Base-by-base conservation (phyloP, 345 rosid species). In the Acer negundo region DNA sequence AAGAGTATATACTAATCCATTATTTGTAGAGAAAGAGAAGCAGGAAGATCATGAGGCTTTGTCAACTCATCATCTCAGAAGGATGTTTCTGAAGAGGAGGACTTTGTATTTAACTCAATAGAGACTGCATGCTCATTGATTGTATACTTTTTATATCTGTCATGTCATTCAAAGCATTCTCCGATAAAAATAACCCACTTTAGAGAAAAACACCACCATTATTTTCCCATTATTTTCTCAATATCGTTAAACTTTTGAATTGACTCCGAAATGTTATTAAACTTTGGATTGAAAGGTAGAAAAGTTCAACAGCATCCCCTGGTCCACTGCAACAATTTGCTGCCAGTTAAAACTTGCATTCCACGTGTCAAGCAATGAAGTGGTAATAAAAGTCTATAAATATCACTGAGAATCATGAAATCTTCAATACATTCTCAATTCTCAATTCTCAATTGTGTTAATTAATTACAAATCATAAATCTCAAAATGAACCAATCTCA, bases 61-160 rank as follows among this genome's bases (percentile, higher is more conserved):
- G 74, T 71, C 72, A 51, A 75, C 74, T 38, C 47, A 72, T 38
- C 47, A 72, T 46, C 72, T 86, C 28, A 84, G 75, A 70, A 75
- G 80, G 56, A 11, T 10, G 20, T 76, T 77, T 81, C 65, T 86
- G 35, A 85, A 86, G 81, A 85, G 86, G 49, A 84, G 89, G 76
- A 44, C 82, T 13, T 13, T 80, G 73, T 85, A 88, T 22, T 86
- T 85, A 35, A 80, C 78, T 31, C 81, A 82, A 46, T 83, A 80
- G n/a, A 51, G 19, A 35, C 55, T 35, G 46, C 20, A 22, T 55
- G n/a, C 15, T 23, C 13, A 77, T 11, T 24, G 56, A 70, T 13
- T 26, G 20, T 46, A 46, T 46, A 10, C 10, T 35, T 35, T 35
- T 35, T 35, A 4, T 31, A 35, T 35, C 38, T 35, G 4, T 35